Percentiles rank a stretch among this genome's conserved stretches.
These are phyloP conservation scores for Amanita thiersii DNA, from an alignment of 768 basidiomycete species.

Conservation along the genomic window DNA sequence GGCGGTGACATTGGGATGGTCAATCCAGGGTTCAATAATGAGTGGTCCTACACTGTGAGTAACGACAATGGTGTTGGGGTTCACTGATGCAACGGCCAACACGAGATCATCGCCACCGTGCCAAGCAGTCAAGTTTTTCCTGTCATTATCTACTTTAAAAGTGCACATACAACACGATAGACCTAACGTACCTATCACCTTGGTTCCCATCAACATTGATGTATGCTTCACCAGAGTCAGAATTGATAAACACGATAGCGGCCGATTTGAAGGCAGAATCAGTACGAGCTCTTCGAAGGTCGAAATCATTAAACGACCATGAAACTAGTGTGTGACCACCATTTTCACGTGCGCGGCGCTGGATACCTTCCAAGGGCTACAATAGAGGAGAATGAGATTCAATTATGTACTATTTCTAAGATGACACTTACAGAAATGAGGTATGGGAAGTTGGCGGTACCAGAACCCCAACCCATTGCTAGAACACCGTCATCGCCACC, in stretches of 20 bases:
- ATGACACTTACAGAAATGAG: conserved; percentile 52
- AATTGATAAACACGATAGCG: conserved; percentile 73
- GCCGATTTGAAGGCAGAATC: conserved; percentile 45
- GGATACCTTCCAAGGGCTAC: conserved; percentile 77
- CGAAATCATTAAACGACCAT: conserved; percentile 66
- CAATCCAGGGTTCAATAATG: conserved; percentile 59
- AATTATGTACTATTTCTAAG: neutral
- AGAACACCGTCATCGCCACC: conserved; percentile 63
- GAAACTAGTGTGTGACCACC: conserved; percentile 59
- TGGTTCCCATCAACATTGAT: conserved; percentile 74
- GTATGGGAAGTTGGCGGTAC: conserved; percentile 73
- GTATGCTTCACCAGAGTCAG: conserved; percentile 81
- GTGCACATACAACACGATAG: conserved; percentile 1
- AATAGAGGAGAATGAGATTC: neutral
- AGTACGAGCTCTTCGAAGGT: conserved; percentile 42
- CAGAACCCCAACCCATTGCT: conserved; percentile 92
- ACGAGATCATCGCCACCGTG: conserved; percentile 65
- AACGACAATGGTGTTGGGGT: conserved; percentile 68
- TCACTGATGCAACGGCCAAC: conserved; percentile 53
- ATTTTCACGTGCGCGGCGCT: conserved; percentile 51
- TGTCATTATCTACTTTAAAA: conserved; percentile 10
- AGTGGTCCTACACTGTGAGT: conserved; percentile 57
- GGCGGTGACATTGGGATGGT: conserved; percentile 65
- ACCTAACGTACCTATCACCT: conserved; percentile 49
- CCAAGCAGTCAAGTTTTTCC: conserved; percentile 70